Evolutionary conservation across 148 eudicot genomes (phyloP).

Genomic region (Rhododendron vialii): DNA sequence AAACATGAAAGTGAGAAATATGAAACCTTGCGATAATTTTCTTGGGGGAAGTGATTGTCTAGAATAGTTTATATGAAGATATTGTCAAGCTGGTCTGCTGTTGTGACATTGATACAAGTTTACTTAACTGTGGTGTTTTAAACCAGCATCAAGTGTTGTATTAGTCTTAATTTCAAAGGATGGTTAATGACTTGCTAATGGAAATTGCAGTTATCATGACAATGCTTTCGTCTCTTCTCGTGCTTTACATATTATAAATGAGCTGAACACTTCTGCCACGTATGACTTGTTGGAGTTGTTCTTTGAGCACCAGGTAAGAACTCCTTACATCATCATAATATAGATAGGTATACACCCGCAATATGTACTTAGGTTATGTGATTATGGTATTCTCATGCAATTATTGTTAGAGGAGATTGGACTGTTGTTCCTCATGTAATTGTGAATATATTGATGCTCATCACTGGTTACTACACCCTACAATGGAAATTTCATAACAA

Average conservation of each 20-base stretch:
- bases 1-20: background rate
- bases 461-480: background rate
- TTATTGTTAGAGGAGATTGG: background rate
- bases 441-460: background rate
- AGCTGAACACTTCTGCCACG: slow-evolving; percentile 63
- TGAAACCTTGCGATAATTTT: background rate
- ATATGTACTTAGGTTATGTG: background rate
- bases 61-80: background rate
- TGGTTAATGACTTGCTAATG: background rate
- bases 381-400: background rate
- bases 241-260: slow-evolving; percentile 65
- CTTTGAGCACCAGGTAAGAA: slow-evolving; percentile 60
- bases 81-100: background rate
- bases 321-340: background rate
- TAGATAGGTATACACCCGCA: background rate
- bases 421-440: background rate
- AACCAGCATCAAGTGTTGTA: background rate
- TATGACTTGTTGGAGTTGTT: slow-evolving; percentile 65
- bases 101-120: background rate
- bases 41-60: background rate
- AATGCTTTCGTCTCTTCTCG: slow-evolving; percentile 70
- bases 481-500: background rate
- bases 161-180: background rate
- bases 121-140: background rate
- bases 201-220: slow-evolving; percentile 46